Evolutionary conservation across 2,329 filamentous ascomycete genomes (phyloP).

Genomic region (Colletotrichum cuscutae): DNA sequence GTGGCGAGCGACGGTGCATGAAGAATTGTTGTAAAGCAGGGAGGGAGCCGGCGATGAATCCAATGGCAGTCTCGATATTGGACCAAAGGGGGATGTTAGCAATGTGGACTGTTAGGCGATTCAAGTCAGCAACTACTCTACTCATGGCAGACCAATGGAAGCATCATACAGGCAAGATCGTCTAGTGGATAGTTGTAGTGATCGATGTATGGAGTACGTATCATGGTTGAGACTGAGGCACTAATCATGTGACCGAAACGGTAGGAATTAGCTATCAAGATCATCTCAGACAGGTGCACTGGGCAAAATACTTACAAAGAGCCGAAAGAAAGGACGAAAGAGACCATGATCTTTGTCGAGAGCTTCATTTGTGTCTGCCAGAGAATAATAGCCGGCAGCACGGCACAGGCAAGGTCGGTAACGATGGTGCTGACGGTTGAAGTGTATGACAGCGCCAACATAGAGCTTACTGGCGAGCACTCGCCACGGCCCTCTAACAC

Average conservation of each 20-base stretch:
- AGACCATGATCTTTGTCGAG: slow-evolving; percentile 35
- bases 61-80: slow-evolving; percentile 37
- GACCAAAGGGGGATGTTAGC: slow-evolving; percentile 36
- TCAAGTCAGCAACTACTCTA: neutral
- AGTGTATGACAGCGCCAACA: slow-evolving; percentile 40
- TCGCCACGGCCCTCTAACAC: slow-evolving; percentile 38
- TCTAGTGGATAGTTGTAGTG: slow-evolving; percentile 35
- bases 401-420: slow-evolving; percentile 44
- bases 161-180: slow-evolving; percentile 30
- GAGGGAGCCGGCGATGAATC: slow-evolving; percentile 35
- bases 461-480: slow-evolving; percentile 36
- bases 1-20: neutral
- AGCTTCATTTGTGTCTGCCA: slow-evolving; percentile 45
- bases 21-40: slow-evolving; percentile 33
- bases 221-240: slow-evolving; percentile 37
- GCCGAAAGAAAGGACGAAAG: slow-evolving; percentile 36
- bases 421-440: slow-evolving; percentile 45
- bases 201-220: slow-evolving; percentile 38
- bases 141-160: too few relatives aligned
- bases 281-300: neutral
- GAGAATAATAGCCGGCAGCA: slow-evolving; percentile 44
- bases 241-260: slow-evolving; percentile 16
- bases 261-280: neutral
- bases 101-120: slow-evolving; percentile 35
- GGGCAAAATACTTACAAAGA: slow-evolving; percentile 36